phyloP scores from a whole-genome alignment of 805 yeast species.

The Jamesozyma spencerorum region DNA sequence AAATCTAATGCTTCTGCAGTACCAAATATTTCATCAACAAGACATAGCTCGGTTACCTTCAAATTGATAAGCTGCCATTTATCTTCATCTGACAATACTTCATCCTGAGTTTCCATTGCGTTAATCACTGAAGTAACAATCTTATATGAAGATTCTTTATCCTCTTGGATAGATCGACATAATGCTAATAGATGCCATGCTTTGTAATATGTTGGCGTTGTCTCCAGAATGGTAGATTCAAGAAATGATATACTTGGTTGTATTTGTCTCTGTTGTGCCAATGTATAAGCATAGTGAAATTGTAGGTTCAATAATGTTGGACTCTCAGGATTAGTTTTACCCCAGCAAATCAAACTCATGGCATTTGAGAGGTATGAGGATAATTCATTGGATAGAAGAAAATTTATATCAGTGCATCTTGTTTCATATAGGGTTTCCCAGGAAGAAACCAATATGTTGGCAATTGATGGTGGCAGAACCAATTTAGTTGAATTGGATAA shows the following conservation, averaged over 20 bases:
- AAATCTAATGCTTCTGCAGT: constrained; percentile 49
- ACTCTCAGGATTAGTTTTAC: background rate
- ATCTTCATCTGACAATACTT: constrained; percentile 11
- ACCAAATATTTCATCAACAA: constrained; percentile 57
- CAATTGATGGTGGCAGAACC: constrained; percentile 15
- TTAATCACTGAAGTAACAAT: constrained; percentile 45
- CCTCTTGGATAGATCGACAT: constrained; percentile 53
- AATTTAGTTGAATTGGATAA: constrained; percentile 14
- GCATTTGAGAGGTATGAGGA: constrained; percentile 20
- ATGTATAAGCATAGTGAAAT: constrained; percentile 41
- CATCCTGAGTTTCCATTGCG: constrained; percentile 29
- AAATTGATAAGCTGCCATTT: constrained; percentile 52
- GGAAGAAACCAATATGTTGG: constrained; percentile 12
- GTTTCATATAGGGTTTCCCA: constrained; percentile 21
- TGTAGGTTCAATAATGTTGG: constrained; percentile 9
- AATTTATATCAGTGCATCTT: constrained; percentile 11
- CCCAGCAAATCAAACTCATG: constrained; percentile 12
- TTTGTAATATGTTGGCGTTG: constrained; percentile 46
- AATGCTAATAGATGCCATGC: constrained; percentile 62
- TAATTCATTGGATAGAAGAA: constrained; percentile 11
- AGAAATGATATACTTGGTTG: constrained; percentile 38
- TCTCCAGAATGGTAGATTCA: constrained; percentile 39
- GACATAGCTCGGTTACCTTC: constrained; percentile 63
- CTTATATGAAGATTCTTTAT: constrained; percentile 45
- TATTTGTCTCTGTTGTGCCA: constrained; percentile 37